Base-by-base conservation (phyloP, 352 stramenopile species). In the Pythium chondricola region DNA sequence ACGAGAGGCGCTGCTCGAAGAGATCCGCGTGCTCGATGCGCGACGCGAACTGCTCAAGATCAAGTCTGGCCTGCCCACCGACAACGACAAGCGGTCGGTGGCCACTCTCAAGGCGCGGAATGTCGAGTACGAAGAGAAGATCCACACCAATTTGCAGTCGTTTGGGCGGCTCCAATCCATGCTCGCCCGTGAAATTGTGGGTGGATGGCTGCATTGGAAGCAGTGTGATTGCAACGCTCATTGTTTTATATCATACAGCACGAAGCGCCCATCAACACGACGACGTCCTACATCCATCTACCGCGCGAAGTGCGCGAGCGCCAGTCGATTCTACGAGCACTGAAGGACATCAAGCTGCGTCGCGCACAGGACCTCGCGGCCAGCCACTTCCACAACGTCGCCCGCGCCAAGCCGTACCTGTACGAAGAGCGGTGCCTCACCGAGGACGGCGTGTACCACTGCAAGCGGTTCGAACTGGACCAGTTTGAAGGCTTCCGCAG, bases 291-390 rank as follows among this genome's bases (percentile, higher is more conserved):
- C 40, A 57, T 57, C 31, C 40, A 57, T 30, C 25, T 57, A 14
- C 31, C 39, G 1, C 14, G 11, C 4, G 22, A 48, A 7, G 4
- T 38, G 5, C 3, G 26, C 1, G 21, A 43, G 18, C 39, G 49
- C n/a, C 40, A 36, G 4, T 14, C 27, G 4, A 26, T 41, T 21
- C 31, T 57, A 3, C 30, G 11, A 8, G 48, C 21, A 27, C 46
- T 75, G 13, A 69, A 74, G 25, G 58, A 57, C 20, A 56, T 57
- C 17, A 67, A 74, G 55, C 67, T 79, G 35, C 60, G 56, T 8
- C 53, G 59, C 39, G 69, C 65, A 2, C 57, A 53, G 6, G 56
- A 75, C 17, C 67, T 75, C 21, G 48, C 73, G 30, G 33, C 52
- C 37, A 54, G 67, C 44, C 63, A 58, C 2, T 67, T 68, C 35